Conservation (phyloP, 2,329 filamentous ascomycete genomes). For the Didymella sp. region DNA sequence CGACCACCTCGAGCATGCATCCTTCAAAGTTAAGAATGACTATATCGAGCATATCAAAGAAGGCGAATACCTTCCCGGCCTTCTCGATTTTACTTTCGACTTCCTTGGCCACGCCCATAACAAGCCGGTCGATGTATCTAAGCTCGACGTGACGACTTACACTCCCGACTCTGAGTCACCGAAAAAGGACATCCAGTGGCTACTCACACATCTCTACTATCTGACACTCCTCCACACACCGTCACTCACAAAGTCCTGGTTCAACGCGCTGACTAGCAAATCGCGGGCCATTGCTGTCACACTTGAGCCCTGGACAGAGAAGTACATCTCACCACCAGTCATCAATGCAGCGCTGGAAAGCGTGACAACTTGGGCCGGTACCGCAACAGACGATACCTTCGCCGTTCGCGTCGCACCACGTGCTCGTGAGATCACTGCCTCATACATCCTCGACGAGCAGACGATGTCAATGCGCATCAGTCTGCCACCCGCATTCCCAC, state of each 20-base stretch:
- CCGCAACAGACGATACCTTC: conserved; percentile 58
- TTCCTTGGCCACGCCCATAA: conserved; percentile 80
- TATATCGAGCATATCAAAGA: conserved; percentile 82
- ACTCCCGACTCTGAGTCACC: conserved; percentile 65
- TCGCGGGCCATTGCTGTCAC: conserved; percentile 79
- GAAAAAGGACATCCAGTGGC: conserved; percentile 79
- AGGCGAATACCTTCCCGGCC: conserved; percentile 69
- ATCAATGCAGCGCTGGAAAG: conserved; percentile 70
- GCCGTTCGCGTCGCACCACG: conserved; percentile 74
- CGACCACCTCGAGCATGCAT: conserved; percentile 80
- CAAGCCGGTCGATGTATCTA: conserved; percentile 72
- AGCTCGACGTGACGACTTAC: conserved; percentile 72
- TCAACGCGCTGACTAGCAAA: conserved; percentile 69
- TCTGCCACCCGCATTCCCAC: conserved; percentile 81
- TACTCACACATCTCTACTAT: conserved; percentile 87
- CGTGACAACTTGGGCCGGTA: conserved; percentile 68
- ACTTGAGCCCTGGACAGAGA: conserved; percentile 85
- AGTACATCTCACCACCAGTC: conserved; percentile 73
- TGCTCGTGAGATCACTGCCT: conserved; percentile 78
- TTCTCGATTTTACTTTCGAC: conserved; percentile 83
- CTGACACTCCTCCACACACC: conserved; percentile 78
- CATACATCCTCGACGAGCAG: conserved; percentile 87
- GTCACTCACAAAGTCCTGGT: conserved; percentile 83
- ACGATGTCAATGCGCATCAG: conserved; percentile 82
- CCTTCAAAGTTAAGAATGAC: conserved; percentile 80